Evolutionary conservation across 768 basidiomycete species (phyloP).

Genomic region (Boletus insuetus): DNA sequence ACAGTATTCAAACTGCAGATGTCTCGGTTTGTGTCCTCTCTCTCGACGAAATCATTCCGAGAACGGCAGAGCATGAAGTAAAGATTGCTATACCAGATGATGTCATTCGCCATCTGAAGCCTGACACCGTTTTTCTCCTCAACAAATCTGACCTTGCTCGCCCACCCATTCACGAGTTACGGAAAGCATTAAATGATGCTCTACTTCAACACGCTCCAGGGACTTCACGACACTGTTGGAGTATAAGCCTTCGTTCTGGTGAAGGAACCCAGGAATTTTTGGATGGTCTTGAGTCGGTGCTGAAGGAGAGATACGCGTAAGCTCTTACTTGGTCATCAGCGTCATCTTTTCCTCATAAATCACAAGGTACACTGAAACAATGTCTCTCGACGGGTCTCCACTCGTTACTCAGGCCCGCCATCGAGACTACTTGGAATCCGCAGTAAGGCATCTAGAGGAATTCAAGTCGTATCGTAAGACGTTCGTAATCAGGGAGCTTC

Average conservation of each 20-base stretch:
- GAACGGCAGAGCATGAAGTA: not conserved
- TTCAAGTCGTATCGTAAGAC: slow-evolving; percentile 30
- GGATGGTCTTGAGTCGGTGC: slow-evolving; percentile 47
- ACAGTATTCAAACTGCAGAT: slow-evolving; percentile 66
- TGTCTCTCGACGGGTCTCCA: slow-evolving; percentile 37
- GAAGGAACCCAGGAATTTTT: slow-evolving; percentile 60
- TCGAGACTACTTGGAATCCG: slow-evolving; percentile 68
- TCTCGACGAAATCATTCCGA: slow-evolving; percentile 44
- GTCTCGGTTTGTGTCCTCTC: slow-evolving; percentile 80
- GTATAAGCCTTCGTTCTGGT: slow-evolving; percentile 57
- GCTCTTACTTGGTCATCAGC: not conserved
- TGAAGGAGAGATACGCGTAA: slow-evolving; percentile 35
- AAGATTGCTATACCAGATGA: slow-evolving; percentile 41
- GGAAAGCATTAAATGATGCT: slow-evolving; percentile 18
- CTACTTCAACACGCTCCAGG: slow-evolving; percentile 3
- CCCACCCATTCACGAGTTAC: slow-evolving; percentile 4
- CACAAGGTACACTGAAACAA: slow-evolving; percentile 18
- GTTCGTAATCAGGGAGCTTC: not conserved
- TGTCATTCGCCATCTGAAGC: slow-evolving; percentile 47
- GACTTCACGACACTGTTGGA: slow-evolving; percentile 43
- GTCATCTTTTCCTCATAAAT: not conserved
- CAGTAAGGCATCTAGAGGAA: slow-evolving; percentile 39
- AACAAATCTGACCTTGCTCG: slow-evolving; percentile 72
- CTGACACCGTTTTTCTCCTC: slow-evolving; percentile 65
- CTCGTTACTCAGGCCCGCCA: slow-evolving; percentile 81